Evolutionary conservation across 176 grass and related monocot species (phyloP), one percentile per base, ranked within the genome.

Genomic region (Carex littledalei): DNA sequence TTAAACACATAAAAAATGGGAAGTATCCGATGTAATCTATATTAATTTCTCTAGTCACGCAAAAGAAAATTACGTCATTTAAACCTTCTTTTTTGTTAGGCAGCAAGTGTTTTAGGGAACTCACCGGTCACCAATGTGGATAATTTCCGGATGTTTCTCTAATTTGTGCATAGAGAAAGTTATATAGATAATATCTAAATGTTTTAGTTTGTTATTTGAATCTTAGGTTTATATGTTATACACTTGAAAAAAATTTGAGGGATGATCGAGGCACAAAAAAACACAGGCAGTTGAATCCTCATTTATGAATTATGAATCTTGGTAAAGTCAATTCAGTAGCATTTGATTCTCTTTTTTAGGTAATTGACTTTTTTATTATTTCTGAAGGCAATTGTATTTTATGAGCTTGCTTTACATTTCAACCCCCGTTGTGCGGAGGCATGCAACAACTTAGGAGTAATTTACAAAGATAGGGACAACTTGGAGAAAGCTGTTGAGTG

Each of bases 381-480:
- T 83, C 31, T 89, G 72, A 89, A 99, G 97, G 97, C 97, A 86
- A 91, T 95, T 87, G 97, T 96, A 75, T 99, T 94, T 92, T 96
- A 99, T 6, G 97, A 95, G 87, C 97, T 99, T 88, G 93, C 97
- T 69, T 86, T 99, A 62, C 96, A 99, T 84, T 99, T 99, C 86
- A 95, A 99, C 86, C 96, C 97, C 85, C 91, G 86, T 84, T 96
- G 93, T 85, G 97, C 93, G 32, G 97, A 99, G 84, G 97, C 97
- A 1, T 99, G 93, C 86, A 99, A 99, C 72, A 99, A 99, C 73
- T 88, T 99, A 80, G 97, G 97, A 81, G 97, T 99, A 81, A 99
- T 99, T 90, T 99, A 99, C 70, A 99, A 99, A 88, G 97, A 99
- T 81, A 91, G 90, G 73, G 97, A 99, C 91, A 99, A 99, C 88